A percentile compares a stretch with the other conserved stretches of the same genome.
phyloP scores from a whole-genome alignment of 345 rosid genomes.

The Eucalyptus sideroxylon region DNA sequence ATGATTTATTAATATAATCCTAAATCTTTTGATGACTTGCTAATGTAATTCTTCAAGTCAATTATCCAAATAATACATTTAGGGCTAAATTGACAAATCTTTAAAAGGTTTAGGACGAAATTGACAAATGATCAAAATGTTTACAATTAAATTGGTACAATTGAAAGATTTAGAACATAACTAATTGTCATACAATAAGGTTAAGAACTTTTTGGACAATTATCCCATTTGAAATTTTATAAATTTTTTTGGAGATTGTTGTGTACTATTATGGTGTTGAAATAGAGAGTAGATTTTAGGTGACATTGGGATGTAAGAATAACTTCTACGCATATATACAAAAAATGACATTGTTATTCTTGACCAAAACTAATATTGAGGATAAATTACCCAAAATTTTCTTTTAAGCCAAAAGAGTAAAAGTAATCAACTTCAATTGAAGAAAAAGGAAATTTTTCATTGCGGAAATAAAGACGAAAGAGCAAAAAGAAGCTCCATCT shows the following conservation, averaged over 20 bases:
- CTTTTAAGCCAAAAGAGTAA: background rate
- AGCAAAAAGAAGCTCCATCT: background rate
- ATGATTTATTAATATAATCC: no score
- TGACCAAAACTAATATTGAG: background rate
- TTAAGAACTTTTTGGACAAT: background rate
- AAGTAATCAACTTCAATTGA: background rate
- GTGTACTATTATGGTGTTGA: background rate
- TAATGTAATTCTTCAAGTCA: background rate
- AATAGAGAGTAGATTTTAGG: background rate
- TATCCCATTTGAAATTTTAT: background rate
- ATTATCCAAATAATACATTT: background rate
- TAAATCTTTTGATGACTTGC: no score
- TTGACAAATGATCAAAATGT: no score
- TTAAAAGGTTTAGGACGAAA: background rate
- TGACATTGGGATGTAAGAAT: background rate
- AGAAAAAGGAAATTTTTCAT: background rate
- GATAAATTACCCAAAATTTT: background rate
- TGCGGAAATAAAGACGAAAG: background rate
- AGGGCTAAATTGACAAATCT: background rate
- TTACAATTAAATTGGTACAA: no score
- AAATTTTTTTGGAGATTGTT: accelerated
- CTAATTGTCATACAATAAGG: no score
- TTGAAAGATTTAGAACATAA: no score
- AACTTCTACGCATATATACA: background rate
- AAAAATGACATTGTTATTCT: background rate